Percentiles rank a stretch among this genome's conserved stretches.
These are phyloP conservation scores for Boletus austroedulis DNA, from an alignment of 1,284 basidiomycete species.

Conservation along the genomic window DNA sequence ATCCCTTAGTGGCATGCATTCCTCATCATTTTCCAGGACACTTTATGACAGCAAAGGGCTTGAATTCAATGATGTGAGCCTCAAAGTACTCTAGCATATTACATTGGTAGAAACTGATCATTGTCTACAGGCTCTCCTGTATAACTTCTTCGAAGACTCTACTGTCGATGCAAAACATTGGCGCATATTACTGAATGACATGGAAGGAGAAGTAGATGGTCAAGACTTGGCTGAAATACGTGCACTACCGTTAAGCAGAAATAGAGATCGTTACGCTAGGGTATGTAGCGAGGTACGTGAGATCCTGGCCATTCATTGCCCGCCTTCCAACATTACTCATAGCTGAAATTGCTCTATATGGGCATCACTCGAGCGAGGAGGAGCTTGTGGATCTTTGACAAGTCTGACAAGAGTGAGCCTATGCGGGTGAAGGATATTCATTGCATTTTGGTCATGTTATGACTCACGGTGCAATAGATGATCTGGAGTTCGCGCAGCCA, in stretches of 20 bases:
- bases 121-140: constrained; percentile 56
- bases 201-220: constrained; percentile 26
- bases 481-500: constrained; percentile 45
- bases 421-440: constrained; percentile 47
- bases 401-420: constrained; percentile 52
- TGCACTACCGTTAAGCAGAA: constrained; percentile 47
- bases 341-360: constrained; percentile 69
- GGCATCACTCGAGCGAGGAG: constrained; percentile 67
- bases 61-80: constrained; percentile 65
- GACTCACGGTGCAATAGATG: constrained; percentile 34
- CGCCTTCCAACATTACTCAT: neutral
- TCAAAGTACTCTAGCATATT: neutral
- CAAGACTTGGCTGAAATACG: constrained; percentile 17
- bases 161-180: constrained; percentile 49
- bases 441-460: neutral
- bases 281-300: constrained; percentile 56
- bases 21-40: constrained; percentile 47
- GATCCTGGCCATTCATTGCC: neutral
- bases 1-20: neutral
- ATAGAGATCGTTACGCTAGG: constrained; percentile 51
- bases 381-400: constrained; percentile 66
- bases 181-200: constrained; percentile 55
- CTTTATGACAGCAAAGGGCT: constrained; percentile 73
- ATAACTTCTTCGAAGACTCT: constrained; percentile 71
- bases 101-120: constrained; percentile 3